Base-by-base conservation (phyloP, 169 alveolate genomes). In the Cryptosporidium sp. region DNA sequence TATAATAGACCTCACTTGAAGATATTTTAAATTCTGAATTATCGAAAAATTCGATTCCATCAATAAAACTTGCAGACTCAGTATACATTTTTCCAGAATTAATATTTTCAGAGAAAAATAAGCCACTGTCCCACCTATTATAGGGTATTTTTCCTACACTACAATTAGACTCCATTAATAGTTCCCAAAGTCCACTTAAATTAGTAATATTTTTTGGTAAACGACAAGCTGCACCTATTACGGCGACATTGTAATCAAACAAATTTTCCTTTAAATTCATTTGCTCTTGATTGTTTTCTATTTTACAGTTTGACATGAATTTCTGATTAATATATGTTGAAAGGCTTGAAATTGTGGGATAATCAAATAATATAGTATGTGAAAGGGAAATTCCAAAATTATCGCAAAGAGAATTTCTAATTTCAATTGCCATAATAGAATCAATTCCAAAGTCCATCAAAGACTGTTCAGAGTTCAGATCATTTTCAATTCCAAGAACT, bases 1-100 rank as follows among this genome's bases (percentile, higher is more conserved):
- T 87, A 53, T 60, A 60, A 56, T 75, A 48, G 21, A 85, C 95
- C 86, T 94, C 94, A 23, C 75, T 33, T 21, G 75, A 51, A 3
- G 92, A 37, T 67, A 65, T 33, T 39, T 75, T 69, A 85, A 91
- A 89, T 51, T 61, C 44, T 21, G 84, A 53, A 70, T 70, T 68
- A 85, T 93, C 95, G 29, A 80, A 80, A 7, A 80, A 51, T 62
- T 80, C 89, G 9, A 80, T 51, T 58, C 89, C 89, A 26, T 80
- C 69, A 29, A 80, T 62, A 62, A 80, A 80, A 80, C 51, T 65
- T 42, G 65, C 89, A 61, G 21, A 29, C 8, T 61, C 53, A 14
- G 89, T 80, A 51, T 80, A 80, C 14, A 80, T 80, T 44, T 52
- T 72, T 48, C 75, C 73, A 14, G 65, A 10, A 48, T 37, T 18